Evolutionary conservation across 371 early-diverging fungal species (phyloP).

Genomic region (Apophysomyces sp.): DNA sequence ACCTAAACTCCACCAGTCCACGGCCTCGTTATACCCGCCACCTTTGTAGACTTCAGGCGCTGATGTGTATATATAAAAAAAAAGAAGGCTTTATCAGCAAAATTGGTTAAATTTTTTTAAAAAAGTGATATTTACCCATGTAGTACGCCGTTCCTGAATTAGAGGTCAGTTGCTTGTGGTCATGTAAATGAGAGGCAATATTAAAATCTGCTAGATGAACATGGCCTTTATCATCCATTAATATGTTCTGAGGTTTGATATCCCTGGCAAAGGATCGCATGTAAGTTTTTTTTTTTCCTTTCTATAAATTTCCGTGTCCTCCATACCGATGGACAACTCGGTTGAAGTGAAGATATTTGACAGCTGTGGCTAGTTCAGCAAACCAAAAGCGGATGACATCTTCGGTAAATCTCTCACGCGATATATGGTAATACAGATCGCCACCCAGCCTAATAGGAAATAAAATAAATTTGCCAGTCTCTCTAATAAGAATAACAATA

Average conservation of each 20-base stretch:
- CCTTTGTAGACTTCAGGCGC: conserved; percentile 82
- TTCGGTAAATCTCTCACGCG: conserved; percentile 67
- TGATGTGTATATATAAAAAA: conserved; percentile 19
- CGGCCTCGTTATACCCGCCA: conserved; percentile 70
- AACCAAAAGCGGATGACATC: conserved; percentile 75
- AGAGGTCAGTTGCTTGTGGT: conserved; percentile 59
- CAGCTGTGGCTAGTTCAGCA: conserved; percentile 73
- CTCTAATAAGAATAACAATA: conserved; percentile 52
- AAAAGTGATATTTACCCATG: conserved; percentile 72
- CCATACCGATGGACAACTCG: conserved; percentile 72
- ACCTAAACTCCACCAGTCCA: conserved; percentile 96
- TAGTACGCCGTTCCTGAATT: conserved; percentile 80
- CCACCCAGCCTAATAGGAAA: conserved; percentile 70
- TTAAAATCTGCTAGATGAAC: conserved; percentile 85
- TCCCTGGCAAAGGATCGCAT: conserved; percentile 43
- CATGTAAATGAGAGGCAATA: conserved; percentile 66
- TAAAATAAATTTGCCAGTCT: conserved; percentile 72
- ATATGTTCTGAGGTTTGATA: conserved; percentile 84
- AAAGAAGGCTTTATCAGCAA: neutral
- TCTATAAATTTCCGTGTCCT: neutral
- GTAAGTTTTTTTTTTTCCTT: neutral
- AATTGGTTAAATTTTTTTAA: neutral
- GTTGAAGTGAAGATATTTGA: conserved; percentile 77
- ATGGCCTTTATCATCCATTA: conserved; percentile 76
- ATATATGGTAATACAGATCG: conserved; percentile 79